Evolutionary conservation across 2,329 filamentous ascomycete genomes (phyloP).

Genomic region (Alternaria triticimaculans): DNA sequence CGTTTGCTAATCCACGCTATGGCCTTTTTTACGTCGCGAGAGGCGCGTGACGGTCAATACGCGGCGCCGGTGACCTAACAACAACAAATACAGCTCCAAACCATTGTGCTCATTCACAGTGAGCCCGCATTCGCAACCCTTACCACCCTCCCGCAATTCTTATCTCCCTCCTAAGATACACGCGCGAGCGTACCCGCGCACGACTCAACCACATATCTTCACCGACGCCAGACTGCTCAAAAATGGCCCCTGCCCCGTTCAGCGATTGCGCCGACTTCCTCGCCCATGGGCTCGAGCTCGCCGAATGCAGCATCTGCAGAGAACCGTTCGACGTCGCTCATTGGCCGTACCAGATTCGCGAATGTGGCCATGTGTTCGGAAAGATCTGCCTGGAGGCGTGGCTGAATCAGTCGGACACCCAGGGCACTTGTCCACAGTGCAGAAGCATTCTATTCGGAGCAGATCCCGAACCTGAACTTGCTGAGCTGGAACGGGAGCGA

Average conservation of each 20-base stretch:
- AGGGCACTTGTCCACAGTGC: not conserved
- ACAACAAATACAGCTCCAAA: not conserved
- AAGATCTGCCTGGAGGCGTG: not conserved
- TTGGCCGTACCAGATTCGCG: not conserved
- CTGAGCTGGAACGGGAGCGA: too few relatives aligned
- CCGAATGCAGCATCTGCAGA: not conserved
- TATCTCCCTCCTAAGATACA: accelerated
- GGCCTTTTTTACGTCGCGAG: not conserved
- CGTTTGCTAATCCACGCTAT: too few relatives aligned
- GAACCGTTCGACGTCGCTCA: not conserved
- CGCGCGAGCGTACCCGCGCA: not conserved
- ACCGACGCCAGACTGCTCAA: not conserved
- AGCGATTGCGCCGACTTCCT: not conserved
- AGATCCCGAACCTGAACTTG: too few relatives aligned
- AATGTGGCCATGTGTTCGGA: not conserved
- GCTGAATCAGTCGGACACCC: not conserved
- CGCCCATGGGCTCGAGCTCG: not conserved
- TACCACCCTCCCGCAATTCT: not conserved
- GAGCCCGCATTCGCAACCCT: accelerated
- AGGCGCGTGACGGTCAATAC: not conserved
- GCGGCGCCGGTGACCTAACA: not conserved
- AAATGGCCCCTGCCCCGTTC: not conserved
- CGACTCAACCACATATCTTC: not conserved
- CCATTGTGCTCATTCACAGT: not conserved
- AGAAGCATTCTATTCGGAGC: not conserved